Conservation (phyloP, 345 rosid species). For the Euphorbia pulcherrima region DNA sequence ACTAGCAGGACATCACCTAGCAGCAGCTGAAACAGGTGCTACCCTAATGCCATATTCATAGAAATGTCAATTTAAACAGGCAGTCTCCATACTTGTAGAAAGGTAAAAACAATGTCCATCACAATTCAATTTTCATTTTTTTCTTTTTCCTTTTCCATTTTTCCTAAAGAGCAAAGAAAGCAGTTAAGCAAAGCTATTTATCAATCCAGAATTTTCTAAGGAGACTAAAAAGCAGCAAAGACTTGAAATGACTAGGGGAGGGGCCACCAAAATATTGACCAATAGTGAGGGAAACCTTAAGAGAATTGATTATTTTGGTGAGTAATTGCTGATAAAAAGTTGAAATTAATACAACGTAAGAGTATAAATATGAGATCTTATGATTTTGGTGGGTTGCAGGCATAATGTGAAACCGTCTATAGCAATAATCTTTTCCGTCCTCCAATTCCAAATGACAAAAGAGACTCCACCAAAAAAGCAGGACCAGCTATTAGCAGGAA, state of each 20-base stretch:
- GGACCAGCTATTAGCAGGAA: too few species aligned
- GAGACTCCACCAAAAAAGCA: neutral
- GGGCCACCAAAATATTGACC: neutral
- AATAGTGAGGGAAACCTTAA: slow-evolving; percentile 13
- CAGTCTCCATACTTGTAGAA: neutral
- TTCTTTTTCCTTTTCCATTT: neutral
- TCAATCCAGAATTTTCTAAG: neutral
- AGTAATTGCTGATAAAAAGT: neutral
- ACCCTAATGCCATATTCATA: neutral
- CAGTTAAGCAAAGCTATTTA: too few species aligned
- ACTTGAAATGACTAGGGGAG: neutral
- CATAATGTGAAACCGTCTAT: neutral
- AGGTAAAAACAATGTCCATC: neutral
- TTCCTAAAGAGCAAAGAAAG: neutral
- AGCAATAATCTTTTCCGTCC: neutral
- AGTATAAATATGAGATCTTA: neutral
- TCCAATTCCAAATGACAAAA: neutral
- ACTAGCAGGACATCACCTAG: too few species aligned
- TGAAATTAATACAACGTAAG: neutral
- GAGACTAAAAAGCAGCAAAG: neutral
- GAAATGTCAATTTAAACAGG: neutral
- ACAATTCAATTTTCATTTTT: neutral
- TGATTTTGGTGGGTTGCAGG: neutral
- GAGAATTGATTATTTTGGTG: neutral
- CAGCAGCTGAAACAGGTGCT: too few species aligned